A percentile compares a stretch with the other conserved stretches of the same genome.
Evolutionary conservation across 1,284 basidiomycete species (phyloP).

Genomic region (Waitea zeae): DNA sequence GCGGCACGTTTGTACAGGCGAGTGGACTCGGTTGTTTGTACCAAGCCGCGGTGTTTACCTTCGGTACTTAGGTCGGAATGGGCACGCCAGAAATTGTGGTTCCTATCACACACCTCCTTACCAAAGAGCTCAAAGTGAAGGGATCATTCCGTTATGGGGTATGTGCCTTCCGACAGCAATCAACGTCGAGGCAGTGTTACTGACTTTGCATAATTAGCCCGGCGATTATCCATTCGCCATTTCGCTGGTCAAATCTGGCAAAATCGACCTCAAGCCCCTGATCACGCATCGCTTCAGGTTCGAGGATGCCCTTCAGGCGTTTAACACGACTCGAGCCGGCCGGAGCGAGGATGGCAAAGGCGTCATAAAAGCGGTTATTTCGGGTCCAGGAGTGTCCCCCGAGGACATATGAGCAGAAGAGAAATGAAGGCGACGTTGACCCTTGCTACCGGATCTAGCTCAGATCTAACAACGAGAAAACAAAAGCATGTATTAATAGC

Average conservation of each 20-base stretch:
- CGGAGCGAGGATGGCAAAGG: conserved; percentile 64
- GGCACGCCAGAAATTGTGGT: conserved; percentile 45
- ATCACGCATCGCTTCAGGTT: conserved; percentile 81
- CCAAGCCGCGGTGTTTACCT: conserved; percentile 1
- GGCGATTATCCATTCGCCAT: conserved; percentile 79
- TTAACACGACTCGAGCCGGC: conserved; percentile 60
- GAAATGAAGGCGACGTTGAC: too few relatives aligned
- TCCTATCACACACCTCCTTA: conserved; percentile 40
- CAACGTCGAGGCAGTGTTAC: too few relatives aligned
- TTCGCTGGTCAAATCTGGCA: conserved; percentile 60
- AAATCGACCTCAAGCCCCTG: conserved; percentile 75
- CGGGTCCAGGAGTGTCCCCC: too few relatives aligned
- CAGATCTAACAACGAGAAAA: too few relatives aligned
- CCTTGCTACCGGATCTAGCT: too few relatives aligned
- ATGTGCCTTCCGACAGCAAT: too few relatives aligned
- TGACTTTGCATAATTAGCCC: too few relatives aligned
- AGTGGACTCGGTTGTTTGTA: conserved; percentile 4
- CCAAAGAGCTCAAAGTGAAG: conserved; percentile 68
- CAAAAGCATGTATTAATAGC: too few relatives aligned
- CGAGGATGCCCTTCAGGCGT: conserved; percentile 60
- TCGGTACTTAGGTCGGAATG: conserved; percentile 47
- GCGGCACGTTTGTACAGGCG: conserved; percentile 60
- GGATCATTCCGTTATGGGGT: conserved; percentile 83
- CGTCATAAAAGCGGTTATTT: conserved; percentile 62
- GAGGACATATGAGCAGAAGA: too few relatives aligned